Percentiles rank a stretch among this genome's conserved stretches.
phyloP scores from a whole-genome alignment of 306 rosid species.

The Begonia peltatifolia region DNA sequence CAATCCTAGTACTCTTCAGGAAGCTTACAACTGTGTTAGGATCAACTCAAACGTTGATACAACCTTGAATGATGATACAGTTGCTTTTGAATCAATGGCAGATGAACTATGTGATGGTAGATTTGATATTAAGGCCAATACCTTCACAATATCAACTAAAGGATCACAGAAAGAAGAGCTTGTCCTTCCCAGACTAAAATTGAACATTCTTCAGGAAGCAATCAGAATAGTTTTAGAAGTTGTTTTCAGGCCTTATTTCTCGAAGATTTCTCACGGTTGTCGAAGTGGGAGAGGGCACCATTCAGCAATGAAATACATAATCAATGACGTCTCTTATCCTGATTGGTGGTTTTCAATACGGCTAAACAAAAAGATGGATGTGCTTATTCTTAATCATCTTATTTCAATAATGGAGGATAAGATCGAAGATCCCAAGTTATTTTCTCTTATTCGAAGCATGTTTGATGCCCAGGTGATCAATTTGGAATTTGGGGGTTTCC shows the following conservation, averaged over 20 bases:
- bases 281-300: slow-evolving; percentile 75
- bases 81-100: slow-evolving; percentile 32
- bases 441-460: slow-evolving; percentile 34
- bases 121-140: slow-evolving; percentile 44
- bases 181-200: slow-evolving; percentile 59
- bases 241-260: slow-evolving; percentile 64
- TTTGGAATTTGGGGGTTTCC: slow-evolving; percentile 80
- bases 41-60: slow-evolving; percentile 45
- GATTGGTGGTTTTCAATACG: slow-evolving; percentile 80
- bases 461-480: slow-evolving; percentile 61
- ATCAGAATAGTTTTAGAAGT: slow-evolving; percentile 68
- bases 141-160: slow-evolving; percentile 41
- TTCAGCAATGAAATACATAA: slow-evolving; percentile 52
- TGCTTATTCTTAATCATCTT: slow-evolving; percentile 34
- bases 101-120: slow-evolving; percentile 32
- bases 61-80: slow-evolving; percentile 2
- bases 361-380: slow-evolving; percentile 45
- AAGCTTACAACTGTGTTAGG: slow-evolving; percentile 53
- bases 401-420: slow-evolving; percentile 50
- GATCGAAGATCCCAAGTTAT: slow-evolving; percentile 54
- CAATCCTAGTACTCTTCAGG: slow-evolving; percentile 50
- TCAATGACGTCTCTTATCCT: slow-evolving; percentile 43
- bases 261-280: slow-evolving; percentile 77
- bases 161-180: slow-evolving; percentile 39
- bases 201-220: slow-evolving; percentile 71